Conservation (phyloP, 2,329 filamentous ascomycete genomes). For the Chaetomium strumarium region DNA sequence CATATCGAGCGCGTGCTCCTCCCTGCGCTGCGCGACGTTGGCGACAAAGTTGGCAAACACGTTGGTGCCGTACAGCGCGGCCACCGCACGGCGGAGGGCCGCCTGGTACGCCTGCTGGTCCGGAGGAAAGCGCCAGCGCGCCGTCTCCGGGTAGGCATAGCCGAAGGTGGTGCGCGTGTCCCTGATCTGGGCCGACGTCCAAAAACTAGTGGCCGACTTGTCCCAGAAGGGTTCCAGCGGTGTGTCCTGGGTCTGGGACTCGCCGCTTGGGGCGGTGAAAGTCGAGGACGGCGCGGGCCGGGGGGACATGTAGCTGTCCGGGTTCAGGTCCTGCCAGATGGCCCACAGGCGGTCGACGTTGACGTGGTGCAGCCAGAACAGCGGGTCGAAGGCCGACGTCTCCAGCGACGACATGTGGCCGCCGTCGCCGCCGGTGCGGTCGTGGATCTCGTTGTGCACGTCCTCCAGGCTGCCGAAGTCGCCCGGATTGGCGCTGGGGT, state of each 20-base stretch:
- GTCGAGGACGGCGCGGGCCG: slow-evolving; percentile 26
- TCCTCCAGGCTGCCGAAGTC: slow-evolving; percentile 31
- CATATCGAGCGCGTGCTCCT: slow-evolving; percentile 7
- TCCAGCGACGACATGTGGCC: slow-evolving; percentile 52
- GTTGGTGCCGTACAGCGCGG: slow-evolving; percentile 22
- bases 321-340: slow-evolving; percentile 44
- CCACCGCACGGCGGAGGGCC: slow-evolving; percentile 17
- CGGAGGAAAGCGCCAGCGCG: slow-evolving; percentile 21
- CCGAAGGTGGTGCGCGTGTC: slow-evolving; percentile 24
- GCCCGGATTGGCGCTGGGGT: slow-evolving; percentile 17
- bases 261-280: slow-evolving; percentile 23
- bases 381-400: slow-evolving; percentile 57
- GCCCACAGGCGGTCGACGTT: slow-evolving; percentile 61
- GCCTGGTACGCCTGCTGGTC: slow-evolving; percentile 20
- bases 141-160: slow-evolving; percentile 28
- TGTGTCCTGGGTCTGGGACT: slow-evolving; percentile 16
- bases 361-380: slow-evolving; percentile 54
- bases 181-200: slow-evolving; percentile 27
- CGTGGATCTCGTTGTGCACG: slow-evolving; percentile 37
- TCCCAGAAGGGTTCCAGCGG: slow-evolving; percentile 29
- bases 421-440: slow-evolving; percentile 26
- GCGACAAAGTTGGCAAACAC: slow-evolving; percentile 19
- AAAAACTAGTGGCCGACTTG: slow-evolving; percentile 24
- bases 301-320: slow-evolving; percentile 30
- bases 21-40: slow-evolving; percentile 9